Conservation (phyloP, 768 basidiomycete species). For the Pleurotus cornucopiae region DNA sequence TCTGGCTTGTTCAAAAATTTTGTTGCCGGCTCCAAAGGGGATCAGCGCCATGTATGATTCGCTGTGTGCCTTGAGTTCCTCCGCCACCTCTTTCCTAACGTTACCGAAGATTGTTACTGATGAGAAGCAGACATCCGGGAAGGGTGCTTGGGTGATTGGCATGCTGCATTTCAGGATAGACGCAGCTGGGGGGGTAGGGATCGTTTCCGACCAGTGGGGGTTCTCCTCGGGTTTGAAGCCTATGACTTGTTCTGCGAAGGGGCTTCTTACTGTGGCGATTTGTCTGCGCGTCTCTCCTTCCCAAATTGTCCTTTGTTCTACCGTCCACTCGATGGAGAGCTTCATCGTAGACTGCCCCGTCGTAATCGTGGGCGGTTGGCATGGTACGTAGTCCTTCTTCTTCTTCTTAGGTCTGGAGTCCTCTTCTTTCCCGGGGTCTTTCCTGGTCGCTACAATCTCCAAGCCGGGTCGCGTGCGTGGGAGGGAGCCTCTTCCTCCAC, state of each 20-base stretch:
- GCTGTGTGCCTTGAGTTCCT: neutral
- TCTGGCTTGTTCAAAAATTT: neutral
- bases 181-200: neutral
- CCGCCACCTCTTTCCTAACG: neutral
- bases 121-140: too few species aligned
- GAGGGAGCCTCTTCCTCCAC: too few species aligned
- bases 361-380: too few species aligned
- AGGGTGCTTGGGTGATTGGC: too few species aligned
- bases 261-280: neutral
- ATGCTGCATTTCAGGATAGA: neutral
- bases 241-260: too few species aligned
- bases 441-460: too few species aligned
- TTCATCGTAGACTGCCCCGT: neutral
- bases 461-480: too few species aligned
- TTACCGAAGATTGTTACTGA: neutral
- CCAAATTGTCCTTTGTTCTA: neutral
- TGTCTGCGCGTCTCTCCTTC: neutral
- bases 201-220: neutral
- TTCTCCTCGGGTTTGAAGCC: neutral
- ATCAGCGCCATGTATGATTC: neutral
- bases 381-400: too few species aligned
- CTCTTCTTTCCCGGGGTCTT: too few species aligned
- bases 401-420: too few species aligned
- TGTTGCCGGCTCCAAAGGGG: neutral
- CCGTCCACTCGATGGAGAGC: neutral